These are phyloP conservation scores for Pestalotiopsis sp. DNA, from an alignment of 2,329 filamentous ascomycete genomes.

Conservation along the genomic window DNA sequence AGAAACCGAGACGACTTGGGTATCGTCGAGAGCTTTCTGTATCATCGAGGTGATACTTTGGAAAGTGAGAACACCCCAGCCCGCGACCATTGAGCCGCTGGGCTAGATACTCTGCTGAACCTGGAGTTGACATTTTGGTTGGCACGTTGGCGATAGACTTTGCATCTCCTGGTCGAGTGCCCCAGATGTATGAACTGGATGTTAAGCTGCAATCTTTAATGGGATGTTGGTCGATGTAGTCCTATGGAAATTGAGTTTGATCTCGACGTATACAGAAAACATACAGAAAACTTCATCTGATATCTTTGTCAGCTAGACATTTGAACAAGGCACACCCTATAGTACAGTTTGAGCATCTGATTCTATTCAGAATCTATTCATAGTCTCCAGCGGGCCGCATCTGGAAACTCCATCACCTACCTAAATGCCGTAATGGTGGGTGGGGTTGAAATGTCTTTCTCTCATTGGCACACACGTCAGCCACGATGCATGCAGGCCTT, in stretches of 20 bases:
- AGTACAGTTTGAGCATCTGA: background rate
- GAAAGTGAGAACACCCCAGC: slow-evolving; percentile 7
- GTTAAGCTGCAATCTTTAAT: background rate
- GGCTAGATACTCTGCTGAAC: slow-evolving; percentile 3
- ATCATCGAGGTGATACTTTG: slow-evolving; percentile 8
- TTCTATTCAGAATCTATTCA: background rate
- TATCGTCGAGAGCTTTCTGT: background rate
- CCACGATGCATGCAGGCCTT: background rate
- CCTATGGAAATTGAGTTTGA: background rate
- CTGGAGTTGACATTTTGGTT: background rate
- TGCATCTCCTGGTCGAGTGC: background rate
- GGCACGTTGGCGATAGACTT: background rate
- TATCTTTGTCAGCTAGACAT: background rate
- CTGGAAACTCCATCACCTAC: background rate
- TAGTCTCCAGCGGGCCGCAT: background rate
- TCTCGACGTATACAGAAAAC: background rate
- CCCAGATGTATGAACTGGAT: background rate
- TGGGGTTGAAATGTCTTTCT: background rate
- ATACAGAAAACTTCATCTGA: background rate
- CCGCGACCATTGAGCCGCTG: background rate
- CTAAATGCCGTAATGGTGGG: background rate
- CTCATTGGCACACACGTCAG: background rate
- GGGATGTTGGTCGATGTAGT: background rate
- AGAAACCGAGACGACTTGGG: slow-evolving; percentile 15
- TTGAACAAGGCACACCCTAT: background rate